These are phyloP conservation scores for Papiliotrema nemorosa DNA, from an alignment of 1,284 basidiomycete genomes.

Conservation along the genomic window DNA sequence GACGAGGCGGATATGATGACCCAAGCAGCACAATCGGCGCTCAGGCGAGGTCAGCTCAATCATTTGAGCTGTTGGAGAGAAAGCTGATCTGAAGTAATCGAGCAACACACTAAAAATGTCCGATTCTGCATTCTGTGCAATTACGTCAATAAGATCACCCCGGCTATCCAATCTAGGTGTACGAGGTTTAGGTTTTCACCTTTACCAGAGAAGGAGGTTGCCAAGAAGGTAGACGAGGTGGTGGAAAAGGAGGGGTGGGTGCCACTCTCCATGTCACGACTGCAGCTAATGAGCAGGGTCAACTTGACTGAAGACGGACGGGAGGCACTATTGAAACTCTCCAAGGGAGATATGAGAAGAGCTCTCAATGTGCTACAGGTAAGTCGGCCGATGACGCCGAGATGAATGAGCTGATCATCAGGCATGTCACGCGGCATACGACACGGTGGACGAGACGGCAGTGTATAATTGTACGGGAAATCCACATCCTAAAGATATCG, in stretches of 20 bases:
- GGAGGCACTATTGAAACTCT: conserved; percentile 84
- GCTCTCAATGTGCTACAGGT: conserved; percentile 90
- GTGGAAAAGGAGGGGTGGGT: conserved; percentile 80
- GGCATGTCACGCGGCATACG: conserved; percentile 96
- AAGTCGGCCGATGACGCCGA: conserved; percentile 8
- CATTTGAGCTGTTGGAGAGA: background rate
- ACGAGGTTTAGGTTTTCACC: conserved; percentile 98
- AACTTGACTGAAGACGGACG: conserved; percentile 82
- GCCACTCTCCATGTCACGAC: background rate
- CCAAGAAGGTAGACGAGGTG: conserved; percentile 73
- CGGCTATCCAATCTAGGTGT: conserved; percentile 97
- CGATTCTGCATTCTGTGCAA: conserved; percentile 99
- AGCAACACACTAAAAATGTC: conserved; percentile 98
- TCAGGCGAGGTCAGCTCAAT: conserved; percentile 63
- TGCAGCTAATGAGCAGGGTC: conserved; percentile 58
- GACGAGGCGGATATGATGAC: conserved; percentile 99
- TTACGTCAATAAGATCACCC: conserved; percentile 99
- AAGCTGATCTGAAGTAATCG: conserved; percentile 63
- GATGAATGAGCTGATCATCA: conserved; percentile 19
- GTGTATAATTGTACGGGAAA: conserved; percentile 97
- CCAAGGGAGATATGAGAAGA: conserved; percentile 94
- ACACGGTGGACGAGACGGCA: conserved; percentile 78
- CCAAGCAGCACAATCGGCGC: conserved; percentile 89
- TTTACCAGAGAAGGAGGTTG: conserved; percentile 77
- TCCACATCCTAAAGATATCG: conserved; percentile 91